These are phyloP conservation scores for Blyttiomyces sp. DNA, from an alignment of 371 early-diverging fungal species.

Conservation along the genomic window DNA sequence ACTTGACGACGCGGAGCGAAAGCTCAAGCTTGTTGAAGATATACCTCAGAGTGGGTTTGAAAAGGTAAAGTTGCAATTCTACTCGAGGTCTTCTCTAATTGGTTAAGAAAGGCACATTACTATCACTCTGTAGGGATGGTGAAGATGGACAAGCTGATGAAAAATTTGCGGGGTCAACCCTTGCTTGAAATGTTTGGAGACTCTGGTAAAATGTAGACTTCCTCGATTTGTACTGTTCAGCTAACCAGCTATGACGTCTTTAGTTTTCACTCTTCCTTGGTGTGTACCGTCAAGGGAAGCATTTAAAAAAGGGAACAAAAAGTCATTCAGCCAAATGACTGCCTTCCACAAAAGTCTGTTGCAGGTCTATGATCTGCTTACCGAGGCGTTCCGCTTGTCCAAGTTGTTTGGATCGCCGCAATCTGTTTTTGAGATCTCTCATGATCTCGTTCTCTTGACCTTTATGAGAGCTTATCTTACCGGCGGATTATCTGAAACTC, in stretches of 20 bases:
- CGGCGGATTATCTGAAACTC: slow-evolving; percentile 2
- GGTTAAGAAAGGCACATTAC: slow-evolving; percentile 24
- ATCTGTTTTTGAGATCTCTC: slow-evolving; percentile 16
- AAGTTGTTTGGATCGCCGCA: slow-evolving; percentile 17
- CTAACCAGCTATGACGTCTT: background rate
- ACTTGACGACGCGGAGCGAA: slow-evolving; percentile 32
- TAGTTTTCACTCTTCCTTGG: slow-evolving; percentile 36
- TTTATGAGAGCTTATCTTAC: slow-evolving; percentile 25
- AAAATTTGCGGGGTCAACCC: slow-evolving; percentile 22
- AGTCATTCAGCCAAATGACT: background rate
- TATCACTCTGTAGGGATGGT: slow-evolving; percentile 13
- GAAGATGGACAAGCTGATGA: slow-evolving; percentile 21
- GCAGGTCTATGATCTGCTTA: slow-evolving; percentile 14
- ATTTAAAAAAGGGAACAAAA: background rate
- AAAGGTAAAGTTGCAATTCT: background rate
- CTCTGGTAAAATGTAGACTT: slow-evolving; percentile 19
- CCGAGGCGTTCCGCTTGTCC: slow-evolving; percentile 14
- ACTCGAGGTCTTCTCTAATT: background rate
- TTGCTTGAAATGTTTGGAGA: slow-evolving; percentile 36
- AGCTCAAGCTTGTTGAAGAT: slow-evolving; percentile 27
- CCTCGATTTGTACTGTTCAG: too few species aligned
- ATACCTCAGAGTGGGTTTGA: slow-evolving; percentile 13
- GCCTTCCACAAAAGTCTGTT: slow-evolving; percentile 7
- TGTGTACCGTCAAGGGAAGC: slow-evolving; percentile 13
- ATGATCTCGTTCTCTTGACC: slow-evolving; percentile 18